Evolutionary conservation across 2,329 filamentous ascomycete genomes (phyloP).

Genomic region (Hypoxylon sp.): DNA sequence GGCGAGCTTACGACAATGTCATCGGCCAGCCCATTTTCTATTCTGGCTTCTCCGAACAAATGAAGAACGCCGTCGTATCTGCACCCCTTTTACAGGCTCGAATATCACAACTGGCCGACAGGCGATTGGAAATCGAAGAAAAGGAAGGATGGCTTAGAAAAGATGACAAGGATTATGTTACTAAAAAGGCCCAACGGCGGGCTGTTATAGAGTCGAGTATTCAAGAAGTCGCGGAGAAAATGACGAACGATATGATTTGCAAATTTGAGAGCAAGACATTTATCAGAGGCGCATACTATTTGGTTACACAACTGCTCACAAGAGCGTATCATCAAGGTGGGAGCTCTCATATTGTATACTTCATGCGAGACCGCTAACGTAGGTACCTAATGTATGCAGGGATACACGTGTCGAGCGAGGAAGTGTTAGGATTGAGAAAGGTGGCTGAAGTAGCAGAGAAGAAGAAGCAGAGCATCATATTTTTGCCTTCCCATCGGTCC

Average conservation of each 20-base stretch:
- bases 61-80: slow-evolving; percentile 83
- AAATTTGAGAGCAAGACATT: slow-evolving; percentile 97
- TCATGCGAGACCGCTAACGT: slow-evolving; percentile 5
- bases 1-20: slow-evolving; percentile 92
- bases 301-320: slow-evolving; percentile 88
- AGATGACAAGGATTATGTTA: slow-evolving; percentile 68
- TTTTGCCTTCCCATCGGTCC: slow-evolving; percentile 92
- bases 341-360: slow-evolving; percentile 13
- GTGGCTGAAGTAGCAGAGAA: slow-evolving; percentile 86
- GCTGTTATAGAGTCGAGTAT: slow-evolving; percentile 80
- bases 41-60: slow-evolving; percentile 89
- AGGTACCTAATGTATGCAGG: slow-evolving; percentile 54
- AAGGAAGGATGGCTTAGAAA: slow-evolving; percentile 77
- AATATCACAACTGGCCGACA: slow-evolving; percentile 82
- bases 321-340: slow-evolving; percentile 90
- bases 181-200: slow-evolving; percentile 69
- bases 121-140: slow-evolving; percentile 81
- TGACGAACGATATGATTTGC: slow-evolving; percentile 97
- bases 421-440: slow-evolving; percentile 84
- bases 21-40: slow-evolving; percentile 97
- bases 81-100: slow-evolving; percentile 81
- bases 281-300: slow-evolving; percentile 92
- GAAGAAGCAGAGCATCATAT: slow-evolving; percentile 96
- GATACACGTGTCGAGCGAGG: slow-evolving; percentile 95
- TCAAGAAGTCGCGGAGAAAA: slow-evolving; percentile 84